phyloP scores from a whole-genome alignment of 805 yeast species.

The Cyberlindnera veronae region DNA sequence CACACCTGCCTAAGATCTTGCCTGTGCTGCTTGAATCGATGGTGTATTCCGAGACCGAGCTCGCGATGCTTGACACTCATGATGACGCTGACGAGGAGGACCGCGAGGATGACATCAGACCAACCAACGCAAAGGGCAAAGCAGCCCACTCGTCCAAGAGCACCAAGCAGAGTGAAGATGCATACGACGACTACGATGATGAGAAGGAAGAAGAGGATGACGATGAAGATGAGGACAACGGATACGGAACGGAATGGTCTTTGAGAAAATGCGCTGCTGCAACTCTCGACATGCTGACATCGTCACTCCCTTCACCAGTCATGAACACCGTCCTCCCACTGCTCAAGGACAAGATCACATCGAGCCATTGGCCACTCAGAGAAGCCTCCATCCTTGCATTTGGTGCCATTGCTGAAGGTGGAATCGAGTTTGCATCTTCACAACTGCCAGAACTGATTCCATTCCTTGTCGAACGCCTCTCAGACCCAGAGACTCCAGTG shows the following conservation, averaged over 20 bases:
- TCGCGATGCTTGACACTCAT: slow-evolving; percentile 61
- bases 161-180: slow-evolving; percentile 34
- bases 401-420: slow-evolving; percentile 93
- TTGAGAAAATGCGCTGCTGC: slow-evolving; percentile 93
- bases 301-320: slow-evolving; percentile 62
- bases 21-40: slow-evolving; percentile 77
- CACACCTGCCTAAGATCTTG: slow-evolving; percentile 59
- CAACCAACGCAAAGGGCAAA: slow-evolving; percentile 69
- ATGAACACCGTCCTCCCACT: slow-evolving; percentile 68
- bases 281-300: slow-evolving; percentile 77
- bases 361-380: slow-evolving; percentile 80
- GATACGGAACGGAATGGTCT: slow-evolving; percentile 77
- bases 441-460: slow-evolving; percentile 82
- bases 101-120: slow-evolving; percentile 82
- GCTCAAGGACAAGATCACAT: slow-evolving; percentile 63
- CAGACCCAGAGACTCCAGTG: slow-evolving; percentile 76
- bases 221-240: slow-evolving; percentile 47
- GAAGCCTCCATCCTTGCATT: slow-evolving; percentile 93
- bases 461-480: slow-evolving; percentile 73
- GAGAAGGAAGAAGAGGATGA: slow-evolving; percentile 55
- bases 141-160: slow-evolving; percentile 25
- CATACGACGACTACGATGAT: slow-evolving; percentile 58
- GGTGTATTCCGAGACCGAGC: slow-evolving; percentile 85
- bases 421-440: slow-evolving; percentile 63
- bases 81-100: slow-evolving; percentile 80